Conservation (phyloP, 2,329 filamentous ascomycete species). For the Phialophora tarda region DNA sequence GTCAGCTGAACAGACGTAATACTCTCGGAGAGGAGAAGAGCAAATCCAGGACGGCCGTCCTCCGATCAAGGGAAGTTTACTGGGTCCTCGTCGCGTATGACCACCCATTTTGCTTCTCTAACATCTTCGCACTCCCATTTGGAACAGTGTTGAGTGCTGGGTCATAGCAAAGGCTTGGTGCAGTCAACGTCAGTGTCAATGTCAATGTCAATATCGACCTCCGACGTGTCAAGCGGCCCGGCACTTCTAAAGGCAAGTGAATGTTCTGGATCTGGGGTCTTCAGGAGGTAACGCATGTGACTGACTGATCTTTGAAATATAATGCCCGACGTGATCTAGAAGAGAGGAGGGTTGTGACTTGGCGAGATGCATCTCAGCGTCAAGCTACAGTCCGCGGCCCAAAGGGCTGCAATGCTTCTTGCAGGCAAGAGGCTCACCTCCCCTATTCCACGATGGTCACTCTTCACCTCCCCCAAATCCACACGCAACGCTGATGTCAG, state of each 20-base stretch:
- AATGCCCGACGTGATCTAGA: not conserved
- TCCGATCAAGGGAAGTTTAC: not conserved
- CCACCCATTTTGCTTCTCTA: not conserved
- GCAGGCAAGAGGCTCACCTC: not conserved
- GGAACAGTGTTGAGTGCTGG: not conserved
- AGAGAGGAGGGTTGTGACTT: not conserved
- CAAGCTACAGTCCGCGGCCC: not conserved
- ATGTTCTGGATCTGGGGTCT: not conserved
- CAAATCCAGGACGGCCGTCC: not conserved
- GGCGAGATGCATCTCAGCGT: not conserved
- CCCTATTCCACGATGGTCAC: not conserved
- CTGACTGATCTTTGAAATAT: not conserved
- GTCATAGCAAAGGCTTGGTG: not conserved
- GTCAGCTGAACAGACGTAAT: not conserved
- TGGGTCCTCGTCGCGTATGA: not conserved
- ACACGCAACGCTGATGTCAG: not conserved
- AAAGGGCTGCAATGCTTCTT: not conserved
- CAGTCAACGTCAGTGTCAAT: not conserved
- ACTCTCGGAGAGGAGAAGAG: not conserved
- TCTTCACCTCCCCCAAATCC: not conserved
- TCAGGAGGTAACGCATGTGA: too few relatives aligned
- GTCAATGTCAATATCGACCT: not conserved
- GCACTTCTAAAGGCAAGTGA: not conserved
- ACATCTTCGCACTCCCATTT: not conserved
- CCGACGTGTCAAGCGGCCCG: not conserved